Evolutionary conservation across 495 filamentous ascomycete species (phyloP), one percentile per base, ranked within the genome.

Genomic region (Podospora pseudocomata): DNA sequence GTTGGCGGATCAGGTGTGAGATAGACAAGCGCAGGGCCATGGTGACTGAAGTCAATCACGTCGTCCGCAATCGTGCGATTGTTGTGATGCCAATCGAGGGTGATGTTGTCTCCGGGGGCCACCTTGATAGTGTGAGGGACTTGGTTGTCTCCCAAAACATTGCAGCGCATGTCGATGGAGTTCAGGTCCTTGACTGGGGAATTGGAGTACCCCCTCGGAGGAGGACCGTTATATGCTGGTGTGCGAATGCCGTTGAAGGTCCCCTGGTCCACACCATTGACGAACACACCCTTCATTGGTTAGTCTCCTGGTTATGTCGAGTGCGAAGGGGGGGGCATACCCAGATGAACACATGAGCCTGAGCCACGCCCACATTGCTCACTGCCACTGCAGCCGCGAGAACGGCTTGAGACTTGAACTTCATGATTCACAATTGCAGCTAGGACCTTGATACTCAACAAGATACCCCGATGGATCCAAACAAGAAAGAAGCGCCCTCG

Each of bases 241-340:
- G 74, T 76, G 7, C 80, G 77, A 32, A 83, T 78, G 16, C 73
- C 78, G 54, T 73, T 70, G 66, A 77, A 78, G 23, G 74, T 76
- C 20, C 82, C 81, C 66, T 79, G 79, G 65, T 82, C 79, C 2
- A 80, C 78, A 68, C 78, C 82, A 61, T 84, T 83, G 53, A 83
- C 78, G 32, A 69, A 81, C 26, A 83, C 75, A 67, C 73, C 73
- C 78, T 80, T 5, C 34, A 7, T 61, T 61, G 27, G 59, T 32
- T 26, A 32, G 23, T 61, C 19, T 30, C 26, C 59, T 18, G 58
- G n/a, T 27, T 2, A 5, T 32, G 23, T 11, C 15, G 2, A 28
- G 7, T 5, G 59, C 11, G 7, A 19, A 58, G 13, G 23, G 3
- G 39, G 15, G 1, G 39, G 0, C 15, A 28, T 32, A 61, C 59